These are phyloP conservation scores for Neonothopanus nambi DNA, from an alignment of 1,284 basidiomycete genomes.

Conservation along the genomic window DNA sequence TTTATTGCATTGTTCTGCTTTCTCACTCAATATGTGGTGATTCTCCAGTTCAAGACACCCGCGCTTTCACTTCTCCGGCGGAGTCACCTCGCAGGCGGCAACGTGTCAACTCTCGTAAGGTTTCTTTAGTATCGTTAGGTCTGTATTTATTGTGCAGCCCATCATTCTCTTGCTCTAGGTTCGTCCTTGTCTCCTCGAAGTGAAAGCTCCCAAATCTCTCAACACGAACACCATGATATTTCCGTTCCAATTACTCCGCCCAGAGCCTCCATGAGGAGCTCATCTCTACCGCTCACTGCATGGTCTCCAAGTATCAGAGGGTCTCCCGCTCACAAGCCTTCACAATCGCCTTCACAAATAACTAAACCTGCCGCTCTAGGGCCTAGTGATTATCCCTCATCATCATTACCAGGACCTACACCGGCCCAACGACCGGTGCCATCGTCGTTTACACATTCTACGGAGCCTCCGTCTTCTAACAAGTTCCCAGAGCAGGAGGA, in stretches of 20 bases:
- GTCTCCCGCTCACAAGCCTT: neutral
- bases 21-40: too few species aligned
- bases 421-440: neutral
- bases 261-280: neutral
- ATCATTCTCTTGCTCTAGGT: too few species aligned
- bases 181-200: too few species aligned
- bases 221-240: neutral
- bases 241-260: neutral
- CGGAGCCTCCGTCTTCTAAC: neutral
- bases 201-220: neutral
- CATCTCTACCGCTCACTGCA: slow-evolving; percentile 1
- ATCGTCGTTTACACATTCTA: neutral
- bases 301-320: slow-evolving; percentile 1
- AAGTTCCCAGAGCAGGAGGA: neutral
- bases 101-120: too few species aligned
- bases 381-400: neutral
- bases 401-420: neutral
- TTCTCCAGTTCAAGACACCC: too few species aligned
- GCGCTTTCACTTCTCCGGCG: too few species aligned
- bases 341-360: neutral
- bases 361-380: too few species aligned
- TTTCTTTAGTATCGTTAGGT: too few species aligned
- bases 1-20: too few species aligned
- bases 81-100: too few species aligned
- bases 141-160: too few species aligned